These are phyloP conservation scores for Cyberlindnera xishuangbannaensis DNA, from an alignment of 805 yeast genomes.

Conservation along the genomic window DNA sequence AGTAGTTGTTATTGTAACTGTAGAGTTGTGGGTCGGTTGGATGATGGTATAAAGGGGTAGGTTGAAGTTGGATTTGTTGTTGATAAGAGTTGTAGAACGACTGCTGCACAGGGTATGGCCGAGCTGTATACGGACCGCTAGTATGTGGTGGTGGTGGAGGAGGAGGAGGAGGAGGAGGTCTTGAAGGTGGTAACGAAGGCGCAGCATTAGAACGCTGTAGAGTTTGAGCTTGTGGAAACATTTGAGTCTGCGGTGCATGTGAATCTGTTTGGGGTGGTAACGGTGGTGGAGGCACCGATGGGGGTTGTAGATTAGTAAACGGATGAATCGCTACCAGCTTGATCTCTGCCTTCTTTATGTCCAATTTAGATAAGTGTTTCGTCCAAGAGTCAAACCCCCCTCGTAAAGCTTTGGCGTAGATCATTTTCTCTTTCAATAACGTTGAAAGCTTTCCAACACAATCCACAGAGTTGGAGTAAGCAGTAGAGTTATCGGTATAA, in stretches of 20 bases:
- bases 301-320: conserved; percentile 25
- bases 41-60: too few relatives aligned
- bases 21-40: too few relatives aligned
- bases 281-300: conserved; percentile 24
- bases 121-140: neutral
- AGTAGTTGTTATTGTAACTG: too few relatives aligned
- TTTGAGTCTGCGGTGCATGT: neutral
- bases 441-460: conserved; percentile 28
- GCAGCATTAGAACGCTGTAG: neutral
- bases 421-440: conserved; percentile 10
- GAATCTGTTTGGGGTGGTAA: too few relatives aligned
- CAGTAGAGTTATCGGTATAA: conserved; percentile 33
- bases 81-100: conserved; percentile 8
- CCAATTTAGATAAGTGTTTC: conserved; percentile 27
- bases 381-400: conserved; percentile 46
- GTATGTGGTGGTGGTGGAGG: conserved; percentile 12
- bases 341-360: conserved; percentile 16
- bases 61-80: neutral
- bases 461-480: conserved; percentile 27
- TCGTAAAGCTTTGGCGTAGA: conserved; percentile 26
- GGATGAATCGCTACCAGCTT: conserved; percentile 25
- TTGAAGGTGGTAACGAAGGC: conserved; percentile 8
- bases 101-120: conserved; percentile 13
- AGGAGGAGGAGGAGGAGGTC: conserved; percentile 10
- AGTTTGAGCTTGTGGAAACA: neutral